Evolutionary conservation across 2,329 filamentous ascomycete species (phyloP).

Genomic region (Diplodia seriata): DNA sequence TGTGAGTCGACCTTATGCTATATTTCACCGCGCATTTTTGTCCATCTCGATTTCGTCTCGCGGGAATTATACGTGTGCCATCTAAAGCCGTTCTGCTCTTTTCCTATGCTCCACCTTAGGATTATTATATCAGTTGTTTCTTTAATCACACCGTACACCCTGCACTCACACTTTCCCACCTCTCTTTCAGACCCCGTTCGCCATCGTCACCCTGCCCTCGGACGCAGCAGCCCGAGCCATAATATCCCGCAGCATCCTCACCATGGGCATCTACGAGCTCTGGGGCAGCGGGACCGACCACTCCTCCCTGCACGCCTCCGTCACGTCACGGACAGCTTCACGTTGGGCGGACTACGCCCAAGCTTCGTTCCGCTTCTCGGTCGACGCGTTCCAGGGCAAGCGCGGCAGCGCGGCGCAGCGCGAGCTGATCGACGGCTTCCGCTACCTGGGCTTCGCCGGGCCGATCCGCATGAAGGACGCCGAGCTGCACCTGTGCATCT

Average conservation of each 20-base stretch:
- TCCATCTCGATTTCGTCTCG: conserved; percentile 31
- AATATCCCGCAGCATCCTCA: conserved; percentile 78
- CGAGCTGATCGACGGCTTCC: conserved; percentile 82
- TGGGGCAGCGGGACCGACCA: conserved; percentile 79
- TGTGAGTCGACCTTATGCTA: conserved; percentile 60
- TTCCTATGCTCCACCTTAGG: not conserved
- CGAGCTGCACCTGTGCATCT: conserved; percentile 77
- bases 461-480: conserved; percentile 76
- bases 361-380: conserved; percentile 78
- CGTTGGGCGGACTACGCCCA: conserved; percentile 71
- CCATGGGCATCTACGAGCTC: conserved; percentile 83
- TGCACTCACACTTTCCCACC: not conserved
- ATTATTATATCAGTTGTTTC: not conserved
- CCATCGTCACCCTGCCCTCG: conserved; percentile 70
- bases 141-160: not conserved
- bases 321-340: conserved; percentile 64
- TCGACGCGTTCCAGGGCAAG: conserved; percentile 83
- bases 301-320: conserved; percentile 69
- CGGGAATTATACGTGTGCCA: not conserved
- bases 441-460: conserved; percentile 78
- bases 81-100: not conserved
- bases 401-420: conserved; percentile 68
- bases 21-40: conserved; percentile 21
- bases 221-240: conserved; percentile 71
- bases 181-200: conserved; percentile 78